Evolutionary conservation across 176 grass and related monocot species (phyloP), one percentile per base, ranked within the genome.

Genomic region (Typha latifolia): DNA sequence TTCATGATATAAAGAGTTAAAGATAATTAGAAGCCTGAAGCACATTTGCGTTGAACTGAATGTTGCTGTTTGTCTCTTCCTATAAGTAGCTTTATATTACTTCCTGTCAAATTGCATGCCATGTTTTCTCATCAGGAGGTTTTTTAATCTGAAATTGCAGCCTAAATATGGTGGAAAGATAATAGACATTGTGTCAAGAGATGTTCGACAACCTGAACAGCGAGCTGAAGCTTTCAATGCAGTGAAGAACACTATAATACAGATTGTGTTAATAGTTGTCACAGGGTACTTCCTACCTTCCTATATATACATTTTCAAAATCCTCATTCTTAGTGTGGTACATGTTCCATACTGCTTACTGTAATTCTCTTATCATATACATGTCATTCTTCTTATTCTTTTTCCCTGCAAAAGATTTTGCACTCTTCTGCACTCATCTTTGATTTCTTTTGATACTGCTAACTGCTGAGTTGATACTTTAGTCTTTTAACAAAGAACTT

Each of bases 141-240:
- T 75, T 49, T 31, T 32, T 48, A 29, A 19, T 49, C 14, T 59
- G 5, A 66, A 68, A 62, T 64, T 79, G 27, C 89, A 99, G 94
- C 94, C 89, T 1, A 99, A 92, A 82, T 93, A 81, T 71, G 94
- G 94, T 20, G 89, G 94, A 52, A 84, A 79, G 61, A 99, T 99
- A 78, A 90, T 99, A 67, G 94, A 99, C 67, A 93, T 99, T 12
- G 94, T 99, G 55, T 93, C 94, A 62, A 85, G 83, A 83, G 94
- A 90, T 72, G 26, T 85, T 66, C 84, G 48, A 14, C 49, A 22
- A 3, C 89, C 94, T 52, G 92, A 96, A 79, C 81, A 96, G 56
- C 84, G 82, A 66, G 82, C 80, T 47, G 79, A 80, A 91, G 87
- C 92, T 65, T 49, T 93, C 31, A 63, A 70, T 68, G 89, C 90